Percentiles rank a stretch among this genome's conserved stretches.
Evolutionary conservation across 108 stramenopile species (phyloP).

Genomic region (Skeletonema potamos): DNA sequence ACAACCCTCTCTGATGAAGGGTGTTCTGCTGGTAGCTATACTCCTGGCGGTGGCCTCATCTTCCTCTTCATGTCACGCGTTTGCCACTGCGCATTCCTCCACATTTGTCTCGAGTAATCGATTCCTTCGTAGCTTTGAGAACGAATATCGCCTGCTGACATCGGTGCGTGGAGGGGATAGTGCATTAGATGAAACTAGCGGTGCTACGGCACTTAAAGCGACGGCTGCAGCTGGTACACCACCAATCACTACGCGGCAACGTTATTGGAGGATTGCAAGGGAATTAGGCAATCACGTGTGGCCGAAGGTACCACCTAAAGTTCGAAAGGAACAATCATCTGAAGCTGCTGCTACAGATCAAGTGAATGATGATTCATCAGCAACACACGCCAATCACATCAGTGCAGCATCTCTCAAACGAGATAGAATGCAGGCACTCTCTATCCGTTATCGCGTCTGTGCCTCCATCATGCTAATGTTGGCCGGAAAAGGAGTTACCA

Average conservation of each 20-base stretch:
- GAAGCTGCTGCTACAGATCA: neutral
- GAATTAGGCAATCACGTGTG: constrained; percentile 35
- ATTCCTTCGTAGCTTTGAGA: neutral
- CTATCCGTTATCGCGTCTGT: constrained; percentile 67
- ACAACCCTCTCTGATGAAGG: too few species aligned
- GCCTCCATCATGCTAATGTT: constrained; percentile 84
- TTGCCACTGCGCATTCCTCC: neutral
- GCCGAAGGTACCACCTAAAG: constrained; percentile 11
- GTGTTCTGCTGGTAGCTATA: neutral
- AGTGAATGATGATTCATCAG: neutral
- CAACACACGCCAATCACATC: neutral
- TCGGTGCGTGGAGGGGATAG: neutral
- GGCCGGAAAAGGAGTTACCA: constrained; percentile 92
- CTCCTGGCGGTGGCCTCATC: neutral
- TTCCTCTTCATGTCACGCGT: neutral
- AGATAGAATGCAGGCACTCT: constrained; percentile 11
- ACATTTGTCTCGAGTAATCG: neutral
- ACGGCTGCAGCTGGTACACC: neutral
- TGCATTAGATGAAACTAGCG: too few species aligned
- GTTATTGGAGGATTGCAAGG: constrained; percentile 24
- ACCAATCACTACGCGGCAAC: neutral
- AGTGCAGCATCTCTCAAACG: neutral
- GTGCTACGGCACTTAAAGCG: neutral
- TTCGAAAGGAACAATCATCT: neutral
- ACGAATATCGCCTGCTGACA: neutral